phyloP scores from a whole-genome alignment of 495 filamentous ascomycete genomes.

The Lindgomyces ingoldianus region DNA sequence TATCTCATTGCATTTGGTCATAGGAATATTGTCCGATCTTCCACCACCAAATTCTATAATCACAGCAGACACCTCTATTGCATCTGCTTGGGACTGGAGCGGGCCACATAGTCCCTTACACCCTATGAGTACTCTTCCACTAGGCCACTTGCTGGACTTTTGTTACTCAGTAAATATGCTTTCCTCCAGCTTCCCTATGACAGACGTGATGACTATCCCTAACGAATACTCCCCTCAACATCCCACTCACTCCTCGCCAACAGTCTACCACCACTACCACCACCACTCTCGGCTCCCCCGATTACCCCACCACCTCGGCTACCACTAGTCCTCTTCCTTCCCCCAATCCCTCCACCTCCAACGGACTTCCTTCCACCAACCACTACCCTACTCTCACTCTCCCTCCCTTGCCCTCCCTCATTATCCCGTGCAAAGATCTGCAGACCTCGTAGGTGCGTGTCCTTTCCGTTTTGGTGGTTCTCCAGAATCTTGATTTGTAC shows the following conservation, averaged over 20 bases:
- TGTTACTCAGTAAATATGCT: no score
- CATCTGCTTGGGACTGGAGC: no score
- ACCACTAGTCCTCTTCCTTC: background rate
- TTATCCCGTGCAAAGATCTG: conserved; percentile 85
- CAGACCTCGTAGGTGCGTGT: conserved; percentile 91
- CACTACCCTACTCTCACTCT: background rate
- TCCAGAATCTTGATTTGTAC: conserved; percentile 85
- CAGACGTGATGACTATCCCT: no score
- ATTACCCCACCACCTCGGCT: background rate
- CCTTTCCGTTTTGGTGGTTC: conserved; percentile 99
- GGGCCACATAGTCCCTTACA: no score
- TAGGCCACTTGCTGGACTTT: no score
- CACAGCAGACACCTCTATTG: no score
- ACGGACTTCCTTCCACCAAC: background rate
- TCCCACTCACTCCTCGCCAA: conserved; percentile 30
- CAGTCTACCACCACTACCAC: background rate
- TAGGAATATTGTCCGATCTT: no score
- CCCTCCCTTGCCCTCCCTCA: conserved; percentile 13
- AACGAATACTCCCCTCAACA: conserved; percentile 23
- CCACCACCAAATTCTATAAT: no score
- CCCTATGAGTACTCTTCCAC: no score
- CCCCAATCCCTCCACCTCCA: background rate
- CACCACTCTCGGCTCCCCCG: background rate
- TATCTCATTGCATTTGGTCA: no score
- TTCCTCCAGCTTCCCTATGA: no score